Base-by-base conservation (phyloP, 306 rosid species). In the Cicer cuneatum region DNA sequence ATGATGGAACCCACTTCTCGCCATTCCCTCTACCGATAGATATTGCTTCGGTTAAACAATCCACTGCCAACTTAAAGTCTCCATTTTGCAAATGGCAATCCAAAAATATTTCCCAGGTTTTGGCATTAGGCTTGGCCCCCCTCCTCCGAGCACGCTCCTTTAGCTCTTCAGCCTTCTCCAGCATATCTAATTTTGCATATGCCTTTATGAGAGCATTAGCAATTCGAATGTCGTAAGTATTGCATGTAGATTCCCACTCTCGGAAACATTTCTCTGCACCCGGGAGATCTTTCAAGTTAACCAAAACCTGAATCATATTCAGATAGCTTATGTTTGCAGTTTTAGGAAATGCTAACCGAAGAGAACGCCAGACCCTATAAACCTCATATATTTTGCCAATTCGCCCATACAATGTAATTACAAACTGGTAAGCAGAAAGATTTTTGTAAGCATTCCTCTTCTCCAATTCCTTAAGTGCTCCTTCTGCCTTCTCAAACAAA, bases 201-300 rank as follows among this genome's bases (percentile, higher is more conserved):
- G 85, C 90, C 69, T 86, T 75, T 33, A 94, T 87, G 43, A 94
- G 78, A 76, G 72, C 87, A 89, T 92, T 94, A 51, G 89, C 93
- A 77, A 91, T 78, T 48, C 99, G 85, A 58, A 92, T 89, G 72
- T 94, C 99, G 60, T 83, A 87, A 46, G 85, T 82, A n/a, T 92
- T 71, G 82, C 92, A 74, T 57, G 69, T 72, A 16, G 85, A 86
- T 80, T 85, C 92, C 92, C 97, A 90, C 54, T 92, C 96, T 67
- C 90, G 87, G 86, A 90, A 88, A 69, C 86, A 86, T 68, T 92
- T 94, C 78, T 90, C 95, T 2, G 99, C 99, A 16, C 96, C 97
- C 1, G 97, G 93, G 78, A 92, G 78, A 76, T 94, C 99, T 41
- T 87, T 87, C 82, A 94, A 78, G 42, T 87, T 94, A 51, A 83